These are phyloP conservation scores for Plasmodium inui DNA, from an alignment of 169 alveolate species.

Conservation along the genomic window DNA sequence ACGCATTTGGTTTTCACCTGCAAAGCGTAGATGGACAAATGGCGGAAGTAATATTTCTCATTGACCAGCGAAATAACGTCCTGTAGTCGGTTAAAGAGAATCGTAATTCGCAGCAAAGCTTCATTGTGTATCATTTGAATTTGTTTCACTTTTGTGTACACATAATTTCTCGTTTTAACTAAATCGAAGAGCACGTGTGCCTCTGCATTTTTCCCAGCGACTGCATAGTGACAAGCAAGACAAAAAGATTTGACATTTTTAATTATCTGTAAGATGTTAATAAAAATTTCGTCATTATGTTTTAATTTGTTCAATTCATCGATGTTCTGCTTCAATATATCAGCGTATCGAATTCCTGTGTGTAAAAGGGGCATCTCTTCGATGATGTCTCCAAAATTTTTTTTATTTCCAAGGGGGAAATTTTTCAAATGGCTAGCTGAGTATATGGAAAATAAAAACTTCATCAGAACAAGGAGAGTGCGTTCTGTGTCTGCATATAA, in stretches of 20 bases:
- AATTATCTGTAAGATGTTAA: constrained; percentile 80
- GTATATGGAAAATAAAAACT: constrained; percentile 14
- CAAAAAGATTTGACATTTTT: constrained; percentile 79
- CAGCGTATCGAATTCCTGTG: constrained; percentile 79
- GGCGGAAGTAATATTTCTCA: constrained; percentile 44
- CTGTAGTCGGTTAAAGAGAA: constrained; percentile 78
- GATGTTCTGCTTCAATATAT: constrained; percentile 82
- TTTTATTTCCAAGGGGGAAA: constrained; percentile 15
- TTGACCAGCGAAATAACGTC: constrained; percentile 30
- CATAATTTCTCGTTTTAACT: constrained; percentile 78
- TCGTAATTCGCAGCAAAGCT: constrained; percentile 75
- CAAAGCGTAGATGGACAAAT: constrained; percentile 48
- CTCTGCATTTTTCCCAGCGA: constrained; percentile 76
- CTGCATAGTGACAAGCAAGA: constrained; percentile 78
- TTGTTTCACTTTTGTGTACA: constrained; percentile 38
- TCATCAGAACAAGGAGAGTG: constrained; percentile 29
- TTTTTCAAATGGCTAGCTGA: constrained; percentile 9
- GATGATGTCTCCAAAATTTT: constrained; percentile 18
- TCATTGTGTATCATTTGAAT: constrained; percentile 39
- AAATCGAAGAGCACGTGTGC: constrained; percentile 82
- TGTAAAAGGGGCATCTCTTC: constrained; percentile 56
- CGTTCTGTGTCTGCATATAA: constrained; percentile 60
- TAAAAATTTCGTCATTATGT: constrained; percentile 70
- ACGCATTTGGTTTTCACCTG: constrained; percentile 52
- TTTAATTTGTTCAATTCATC: constrained; percentile 74